Percentiles rank a stretch among this genome's conserved stretches.
Evolutionary conservation across 225 moss, liverwort and hornwort species (phyloP).

Genomic region (Anthoceros angustus): DNA sequence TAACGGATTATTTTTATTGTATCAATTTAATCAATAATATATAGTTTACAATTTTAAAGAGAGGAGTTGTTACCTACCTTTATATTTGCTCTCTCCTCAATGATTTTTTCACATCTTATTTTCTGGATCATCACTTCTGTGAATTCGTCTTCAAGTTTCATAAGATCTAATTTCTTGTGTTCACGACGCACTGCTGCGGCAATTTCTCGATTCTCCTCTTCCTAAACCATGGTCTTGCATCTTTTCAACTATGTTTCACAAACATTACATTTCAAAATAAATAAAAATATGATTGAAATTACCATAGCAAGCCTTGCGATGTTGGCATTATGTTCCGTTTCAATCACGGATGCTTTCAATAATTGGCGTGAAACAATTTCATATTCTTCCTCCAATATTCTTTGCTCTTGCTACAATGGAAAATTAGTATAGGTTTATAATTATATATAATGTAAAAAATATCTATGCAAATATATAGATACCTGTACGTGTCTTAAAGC

Average conservation of each 20-base stretch:
- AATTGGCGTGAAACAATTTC: background rate
- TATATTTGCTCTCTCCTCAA: background rate
- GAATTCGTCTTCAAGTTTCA: background rate
- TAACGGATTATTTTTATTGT: background rate
- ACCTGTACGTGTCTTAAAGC: background rate
- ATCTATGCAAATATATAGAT: background rate
- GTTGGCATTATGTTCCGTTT: background rate
- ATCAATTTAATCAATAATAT: background rate
- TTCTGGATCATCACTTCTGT: background rate
- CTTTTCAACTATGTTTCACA: too few relatives aligned
- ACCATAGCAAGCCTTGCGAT: background rate
- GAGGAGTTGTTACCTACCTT: background rate
- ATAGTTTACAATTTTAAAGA: background rate
- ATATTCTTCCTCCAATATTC: background rate
- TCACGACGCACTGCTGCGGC: background rate
- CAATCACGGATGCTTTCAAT: background rate
- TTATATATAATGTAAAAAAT: background rate
- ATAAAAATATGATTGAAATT: background rate
- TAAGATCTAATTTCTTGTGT: background rate
- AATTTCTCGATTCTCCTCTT: background rate
- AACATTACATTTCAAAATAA: too few relatives aligned
- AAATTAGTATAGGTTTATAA: background rate
- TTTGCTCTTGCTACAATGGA: background rate
- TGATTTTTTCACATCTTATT: background rate
- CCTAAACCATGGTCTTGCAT: background rate